Evolutionary conservation across 2,329 filamentous ascomycete genomes (phyloP).

Genomic region (Phyllosticta citribraziliensis): DNA sequence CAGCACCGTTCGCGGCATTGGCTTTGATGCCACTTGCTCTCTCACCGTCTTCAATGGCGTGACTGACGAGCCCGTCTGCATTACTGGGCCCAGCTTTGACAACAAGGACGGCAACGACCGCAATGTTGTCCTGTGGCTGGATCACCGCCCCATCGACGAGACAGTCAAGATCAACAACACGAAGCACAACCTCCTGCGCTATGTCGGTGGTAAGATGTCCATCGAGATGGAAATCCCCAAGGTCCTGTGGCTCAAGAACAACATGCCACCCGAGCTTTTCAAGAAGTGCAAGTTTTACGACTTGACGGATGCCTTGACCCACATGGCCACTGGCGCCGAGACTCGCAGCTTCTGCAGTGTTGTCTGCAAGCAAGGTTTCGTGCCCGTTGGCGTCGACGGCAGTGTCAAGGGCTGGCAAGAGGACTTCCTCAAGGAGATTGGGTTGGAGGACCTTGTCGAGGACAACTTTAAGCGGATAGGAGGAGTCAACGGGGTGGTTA

Average conservation of each 20-base stretch:
- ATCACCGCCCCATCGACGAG: conserved; percentile 85
- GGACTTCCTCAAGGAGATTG: conserved; percentile 81
- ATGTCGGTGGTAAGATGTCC: conserved; percentile 96
- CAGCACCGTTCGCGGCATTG: conserved; percentile 72
- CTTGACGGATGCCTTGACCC: conserved; percentile 82
- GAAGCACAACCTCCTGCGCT: conserved; percentile 82
- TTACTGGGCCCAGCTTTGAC: conserved; percentile 79
- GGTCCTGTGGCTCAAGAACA: conserved; percentile 94
- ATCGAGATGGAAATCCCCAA: conserved; percentile 99
- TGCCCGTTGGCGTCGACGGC: conserved; percentile 93
- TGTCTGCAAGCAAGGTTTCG: conserved; percentile 93
- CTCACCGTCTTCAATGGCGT: conserved; percentile 82
- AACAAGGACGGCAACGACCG: conserved; percentile 69
- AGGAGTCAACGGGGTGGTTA: conserved; percentile 88
- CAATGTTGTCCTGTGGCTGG: conserved; percentile 95
- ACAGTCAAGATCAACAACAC: conserved; percentile 90
- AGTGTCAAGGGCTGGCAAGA: conserved; percentile 98
- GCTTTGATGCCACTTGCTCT: conserved; percentile 98
- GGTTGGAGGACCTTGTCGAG: conserved; percentile 71
- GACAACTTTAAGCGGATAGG: conserved; percentile 91
- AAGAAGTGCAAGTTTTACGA: conserved; percentile 96
- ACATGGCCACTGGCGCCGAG: conserved; percentile 86
- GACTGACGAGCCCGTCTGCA: conserved; percentile 81
- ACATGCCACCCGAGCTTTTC: conserved; percentile 90
- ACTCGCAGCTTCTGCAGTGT: conserved; percentile 90